A percentile compares a stretch with the other conserved stretches of the same genome.
These are phyloP conservation scores for Nannizzia gypsea DNA, from an alignment of 2,329 filamentous ascomycete species.

Conservation along the genomic window DNA sequence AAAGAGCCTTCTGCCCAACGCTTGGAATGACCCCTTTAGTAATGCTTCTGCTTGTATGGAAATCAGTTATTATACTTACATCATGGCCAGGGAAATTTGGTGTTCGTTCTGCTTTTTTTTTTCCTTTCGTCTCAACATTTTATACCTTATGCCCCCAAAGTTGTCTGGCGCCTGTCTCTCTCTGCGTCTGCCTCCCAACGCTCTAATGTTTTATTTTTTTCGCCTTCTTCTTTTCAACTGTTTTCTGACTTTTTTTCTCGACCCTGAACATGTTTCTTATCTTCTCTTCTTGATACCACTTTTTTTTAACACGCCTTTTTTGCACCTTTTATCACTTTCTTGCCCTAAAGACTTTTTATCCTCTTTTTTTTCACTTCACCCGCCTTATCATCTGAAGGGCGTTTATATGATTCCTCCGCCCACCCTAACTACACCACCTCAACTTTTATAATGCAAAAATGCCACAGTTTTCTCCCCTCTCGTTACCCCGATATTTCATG, in stretches of 20 bases:
- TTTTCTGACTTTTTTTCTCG: slow-evolving; percentile 16
- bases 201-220: background rate
- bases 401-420: background rate
- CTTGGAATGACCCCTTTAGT: background rate
- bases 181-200: background rate
- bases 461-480: no score
- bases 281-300: slow-evolving; percentile 8
- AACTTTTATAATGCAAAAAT: background rate
- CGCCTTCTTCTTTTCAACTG: background rate
- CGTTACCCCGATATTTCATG: no score
- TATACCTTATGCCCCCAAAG: background rate
- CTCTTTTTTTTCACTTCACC: background rate
- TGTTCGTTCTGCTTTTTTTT: background rate
- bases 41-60: background rate
- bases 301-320: no score
- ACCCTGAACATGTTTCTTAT: slow-evolving; percentile 7
- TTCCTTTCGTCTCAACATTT: background rate
- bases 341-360: background rate
- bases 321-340: no score
- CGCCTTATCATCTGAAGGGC: no score
- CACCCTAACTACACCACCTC: background rate
- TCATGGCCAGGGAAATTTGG: slow-evolving; percentile 3
- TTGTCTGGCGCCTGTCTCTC: background rate
- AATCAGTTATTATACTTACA: background rate
- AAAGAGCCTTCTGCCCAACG: background rate